Evolutionary conservation across 768 basidiomycete species (phyloP), one percentile per base, ranked within the genome.

Genomic region (Phlebiopsis flavidoalba): DNA sequence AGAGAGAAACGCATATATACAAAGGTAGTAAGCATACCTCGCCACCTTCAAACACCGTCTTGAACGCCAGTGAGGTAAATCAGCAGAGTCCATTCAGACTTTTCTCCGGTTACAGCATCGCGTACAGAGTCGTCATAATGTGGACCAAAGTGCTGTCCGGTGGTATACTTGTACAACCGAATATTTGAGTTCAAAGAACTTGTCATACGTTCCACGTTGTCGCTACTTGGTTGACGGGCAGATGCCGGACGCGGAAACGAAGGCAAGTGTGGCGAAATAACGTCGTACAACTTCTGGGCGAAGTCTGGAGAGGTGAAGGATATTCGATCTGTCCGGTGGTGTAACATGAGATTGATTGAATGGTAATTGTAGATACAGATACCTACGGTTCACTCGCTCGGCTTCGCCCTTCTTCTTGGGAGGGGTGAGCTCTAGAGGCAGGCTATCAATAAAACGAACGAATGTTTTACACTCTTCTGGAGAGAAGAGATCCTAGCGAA

Each of bases 11-110:
- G 47, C 33, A 22, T 69, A 43, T 7, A 12, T 8, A 43, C 12
- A 43, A 43, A 43, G 11, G 17, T 40, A 40, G 7, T 17, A 17
- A 43, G 63, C 71, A 46, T 67, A 84, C 84, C 75, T 89, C 83
- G 6, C 88, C 88, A 35, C 88, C 88, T 66, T 84, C 77, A 1
- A n/a, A 91, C 83, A 17, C 87, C 88, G 67, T 90, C 88, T 66
- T 91, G 86, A 5, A 69, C 69, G 1, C 90, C 90, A 5, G 86
- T 85, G 36, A 92, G 70, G 67, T 91, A 91, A 24, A 91, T 77
- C 24, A 92, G 71, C 40, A 91, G 71, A 0, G 90, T 92, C 89
- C 90, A 91, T 69, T 90, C 88, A 36, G 86, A 88, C 68, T 80
- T 83, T 1, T 80, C 78, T 4, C 85, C 85, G 7, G 86, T 85